Conservation (phyloP, 306 rosid species). For the Trifolium dubium region DNA sequence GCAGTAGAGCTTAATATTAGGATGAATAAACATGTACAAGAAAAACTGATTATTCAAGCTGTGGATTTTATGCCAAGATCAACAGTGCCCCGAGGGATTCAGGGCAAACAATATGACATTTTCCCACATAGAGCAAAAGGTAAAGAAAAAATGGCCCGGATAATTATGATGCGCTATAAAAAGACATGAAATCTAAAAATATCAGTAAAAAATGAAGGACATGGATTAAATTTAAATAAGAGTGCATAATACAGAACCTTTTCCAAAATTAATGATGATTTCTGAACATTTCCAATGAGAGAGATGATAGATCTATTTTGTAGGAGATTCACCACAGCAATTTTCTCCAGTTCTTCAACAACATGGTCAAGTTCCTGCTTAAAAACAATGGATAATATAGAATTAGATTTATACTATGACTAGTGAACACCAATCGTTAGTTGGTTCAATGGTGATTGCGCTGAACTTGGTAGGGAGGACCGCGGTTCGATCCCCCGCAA, state of each 20-base stretch:
- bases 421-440: too few relatives aligned
- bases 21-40: constrained; percentile 14
- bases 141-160: constrained; percentile 1
- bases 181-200: constrained; percentile 21
- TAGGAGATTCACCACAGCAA: constrained; percentile 90
- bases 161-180: constrained; percentile 17
- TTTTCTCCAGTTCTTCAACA: constrained; percentile 94
- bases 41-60: constrained; percentile 13
- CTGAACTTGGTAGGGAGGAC: too few relatives aligned
- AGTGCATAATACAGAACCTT: constrained; percentile 59
- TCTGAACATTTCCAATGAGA: constrained; percentile 96
- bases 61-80: constrained; percentile 18
- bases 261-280: constrained; percentile 89
- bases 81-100: constrained; percentile 10
- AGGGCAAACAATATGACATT: constrained; percentile 23
- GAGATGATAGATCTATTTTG: constrained; percentile 94
- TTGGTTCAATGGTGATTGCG: too few relatives aligned
- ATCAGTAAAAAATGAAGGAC: not conserved
- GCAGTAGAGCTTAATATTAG: constrained; percentile 1
- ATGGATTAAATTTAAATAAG: constrained; percentile 17
- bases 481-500: too few relatives aligned
- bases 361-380: constrained; percentile 94
- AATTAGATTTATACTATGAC: not conserved
- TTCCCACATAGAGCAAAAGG: constrained; percentile 19
- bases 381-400: constrained; percentile 34